These are phyloP conservation scores for Apophysomyces trapeziformis DNA, from an alignment of 371 early-diverging fungal species.

Conservation along the genomic window DNA sequence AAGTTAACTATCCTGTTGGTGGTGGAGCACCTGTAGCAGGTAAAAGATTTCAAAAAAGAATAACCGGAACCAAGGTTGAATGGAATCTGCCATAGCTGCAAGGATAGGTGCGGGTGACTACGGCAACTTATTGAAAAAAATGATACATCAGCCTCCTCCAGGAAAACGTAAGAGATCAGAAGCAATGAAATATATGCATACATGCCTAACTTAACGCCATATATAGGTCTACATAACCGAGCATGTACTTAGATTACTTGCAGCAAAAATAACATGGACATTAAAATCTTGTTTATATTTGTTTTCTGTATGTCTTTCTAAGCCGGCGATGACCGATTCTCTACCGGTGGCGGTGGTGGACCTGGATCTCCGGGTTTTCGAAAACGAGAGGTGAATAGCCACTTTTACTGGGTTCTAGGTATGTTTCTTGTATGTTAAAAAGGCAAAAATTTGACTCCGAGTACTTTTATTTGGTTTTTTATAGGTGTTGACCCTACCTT, in stretches of 20 bases:
- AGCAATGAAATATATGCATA: no score
- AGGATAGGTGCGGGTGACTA: slow-evolving; percentile 37
- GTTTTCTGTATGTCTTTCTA: background rate
- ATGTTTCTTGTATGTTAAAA: background rate
- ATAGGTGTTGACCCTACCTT: slow-evolving; percentile 26
- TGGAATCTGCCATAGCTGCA: slow-evolving; percentile 22
- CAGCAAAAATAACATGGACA: background rate
- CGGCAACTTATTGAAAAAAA: slow-evolving; percentile 14
- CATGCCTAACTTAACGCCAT: background rate
- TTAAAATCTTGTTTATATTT: no score
- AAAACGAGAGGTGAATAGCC: slow-evolving; percentile 20
- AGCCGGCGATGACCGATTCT: slow-evolving; percentile 32
- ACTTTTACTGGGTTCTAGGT: slow-evolving; percentile 23
- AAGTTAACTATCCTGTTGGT: slow-evolving; percentile 29
- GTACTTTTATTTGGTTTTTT: background rate
- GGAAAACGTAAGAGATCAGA: background rate
- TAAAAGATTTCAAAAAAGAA: slow-evolving; percentile 9
- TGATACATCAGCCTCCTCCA: background rate
- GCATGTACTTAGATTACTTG: slow-evolving; percentile 21
- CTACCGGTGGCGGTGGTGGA: slow-evolving; percentile 21
- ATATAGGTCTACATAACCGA: slow-evolving; percentile 4
- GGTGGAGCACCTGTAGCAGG: slow-evolving; percentile 28
- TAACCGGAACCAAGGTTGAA: background rate
- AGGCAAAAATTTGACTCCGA: background rate
- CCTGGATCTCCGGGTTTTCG: slow-evolving; percentile 28